phyloP scores from a whole-genome alignment of 129 eudicot genomes.

The Solidago caesia region DNA sequence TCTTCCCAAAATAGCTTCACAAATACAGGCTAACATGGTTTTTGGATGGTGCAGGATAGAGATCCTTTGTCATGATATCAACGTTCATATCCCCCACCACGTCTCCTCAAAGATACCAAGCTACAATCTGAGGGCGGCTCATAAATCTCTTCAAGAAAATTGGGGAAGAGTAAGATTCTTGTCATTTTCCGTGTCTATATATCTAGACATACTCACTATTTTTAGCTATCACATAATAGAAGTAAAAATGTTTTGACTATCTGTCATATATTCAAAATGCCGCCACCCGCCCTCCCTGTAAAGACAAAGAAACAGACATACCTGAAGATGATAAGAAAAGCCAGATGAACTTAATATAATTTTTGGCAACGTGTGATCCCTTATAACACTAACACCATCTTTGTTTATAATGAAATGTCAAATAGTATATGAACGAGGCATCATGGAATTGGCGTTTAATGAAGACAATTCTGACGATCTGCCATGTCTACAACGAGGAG shows the following conservation, averaged over 20 bases:
- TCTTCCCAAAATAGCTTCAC: too few relatives aligned
- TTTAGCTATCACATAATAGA: neutral
- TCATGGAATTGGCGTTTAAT: slow-evolving; percentile 96
- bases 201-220: neutral
- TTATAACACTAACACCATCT: neutral
- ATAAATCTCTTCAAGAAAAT: slow-evolving; percentile 74
- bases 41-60: slow-evolving; percentile 66
- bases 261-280: neutral
- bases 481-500: slow-evolving; percentile 74
- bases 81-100: slow-evolving; percentile 92
- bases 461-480: slow-evolving; percentile 84
- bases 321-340: neutral
- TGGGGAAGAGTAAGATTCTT: slow-evolving; percentile 80
- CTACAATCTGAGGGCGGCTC: slow-evolving; percentile 86
- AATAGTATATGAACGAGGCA: slow-evolving; percentile 84
- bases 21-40: neutral
- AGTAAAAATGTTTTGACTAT: neutral
- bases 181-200: neutral
- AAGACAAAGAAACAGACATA: neutral
- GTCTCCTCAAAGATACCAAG: slow-evolving; percentile 85
- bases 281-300: neutral
- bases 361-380: neutral
- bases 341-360: neutral
- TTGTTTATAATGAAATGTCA: neutral
- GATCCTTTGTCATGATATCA: slow-evolving; percentile 86